Evolutionary conservation across 2,329 filamentous ascomycete species (phyloP), one percentile per base, ranked within the genome.

Genomic region (Clarireedia homoeocarpa): DNA sequence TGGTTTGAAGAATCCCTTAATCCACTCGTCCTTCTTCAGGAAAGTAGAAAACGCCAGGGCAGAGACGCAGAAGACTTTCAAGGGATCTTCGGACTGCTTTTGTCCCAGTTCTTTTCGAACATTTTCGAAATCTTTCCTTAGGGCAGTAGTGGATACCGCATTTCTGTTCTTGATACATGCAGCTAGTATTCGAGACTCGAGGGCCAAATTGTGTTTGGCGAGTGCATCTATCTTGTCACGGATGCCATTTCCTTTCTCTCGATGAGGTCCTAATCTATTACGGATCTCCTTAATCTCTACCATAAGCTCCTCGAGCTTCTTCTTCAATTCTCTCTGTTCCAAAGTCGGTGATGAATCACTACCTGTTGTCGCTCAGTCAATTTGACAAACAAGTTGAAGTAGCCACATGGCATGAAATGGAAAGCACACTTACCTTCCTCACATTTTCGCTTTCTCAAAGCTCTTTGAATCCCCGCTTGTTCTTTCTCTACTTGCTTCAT

Each of bases 51-150:
- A 61, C 17, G 46, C 40, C 15, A 36, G 15, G 47, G 61, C 52
- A n/a, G 62, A 58, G 3, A 61, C 59, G 14, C 58, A 60, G 4
- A 62, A 60, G 0, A 64, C 55, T 14, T 53, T 26, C 9, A 64
- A 27, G 1, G 48, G 30, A 5, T 47, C 38, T 3, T 23, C n/a
- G 34, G 30, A 42, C 14, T 42, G 14, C 17, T 51, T 39, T 6
- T 51, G 38, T 23, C 49, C 57, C 24, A 62, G 57, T 36, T 59
- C 51, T 23, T 39, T 17, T 10, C 55, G 39, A 7, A 50, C 57
- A 10, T 17, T 17, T 7, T 60, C 49, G 26, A 53, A 63, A 10
- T 63, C 55, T 17, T 51, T 39, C 24, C 36, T 46, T 6, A 61
- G 45, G 7, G 26, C 49, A 3, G 17, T 23, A 2, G 15, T 51